Evolutionary conservation across 2,329 filamentous ascomycete species (phyloP).

Genomic region (Hypoxylon rubiginosum): DNA sequence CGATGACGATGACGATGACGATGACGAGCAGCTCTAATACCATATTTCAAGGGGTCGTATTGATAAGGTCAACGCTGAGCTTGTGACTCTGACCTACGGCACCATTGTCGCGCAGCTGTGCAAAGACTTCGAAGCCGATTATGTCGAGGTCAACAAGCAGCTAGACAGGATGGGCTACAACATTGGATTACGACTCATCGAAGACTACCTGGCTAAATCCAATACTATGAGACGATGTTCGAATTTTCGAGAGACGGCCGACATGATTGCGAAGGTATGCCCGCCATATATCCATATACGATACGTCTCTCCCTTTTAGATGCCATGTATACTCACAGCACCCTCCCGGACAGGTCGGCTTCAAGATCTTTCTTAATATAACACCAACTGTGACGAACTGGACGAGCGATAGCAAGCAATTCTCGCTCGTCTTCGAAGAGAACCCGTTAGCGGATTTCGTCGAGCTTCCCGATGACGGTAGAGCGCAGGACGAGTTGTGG

Average conservation of each 20-base stretch:
- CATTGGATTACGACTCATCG: conserved; percentile 93
- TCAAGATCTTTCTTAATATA: conserved; percentile 99
- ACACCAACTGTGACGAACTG: conserved; percentile 94
- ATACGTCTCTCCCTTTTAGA: neutral
- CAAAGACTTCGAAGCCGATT: conserved; percentile 95
- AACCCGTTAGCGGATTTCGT: conserved; percentile 98
- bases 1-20: neutral
- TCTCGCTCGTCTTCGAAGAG: conserved; percentile 95
- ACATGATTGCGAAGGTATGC: conserved; percentile 90
- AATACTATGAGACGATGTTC: conserved; percentile 88
- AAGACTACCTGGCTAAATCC: conserved; percentile 97
- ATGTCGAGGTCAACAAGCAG: conserved; percentile 95
- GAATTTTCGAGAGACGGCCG: conserved; percentile 95
- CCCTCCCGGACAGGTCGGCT: conserved; percentile 77
- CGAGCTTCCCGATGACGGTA: conserved; percentile 93
- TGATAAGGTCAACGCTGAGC: conserved; percentile 97
- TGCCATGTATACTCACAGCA: conserved; percentile 41
- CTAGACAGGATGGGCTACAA: conserved; percentile 99
- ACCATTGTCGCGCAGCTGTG: conserved; percentile 97
- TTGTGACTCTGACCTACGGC: conserved; percentile 97
- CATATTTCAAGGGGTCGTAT: conserved; percentile 79
- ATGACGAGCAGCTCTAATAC: conserved; percentile 41
- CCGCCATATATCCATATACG: conserved; percentile 22
- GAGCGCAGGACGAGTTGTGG: conserved; percentile 97
- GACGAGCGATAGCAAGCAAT: conserved; percentile 96